These are phyloP conservation scores for Aspergillus latus DNA, from an alignment of 2,329 filamentous ascomycete genomes.

Conservation along the genomic window DNA sequence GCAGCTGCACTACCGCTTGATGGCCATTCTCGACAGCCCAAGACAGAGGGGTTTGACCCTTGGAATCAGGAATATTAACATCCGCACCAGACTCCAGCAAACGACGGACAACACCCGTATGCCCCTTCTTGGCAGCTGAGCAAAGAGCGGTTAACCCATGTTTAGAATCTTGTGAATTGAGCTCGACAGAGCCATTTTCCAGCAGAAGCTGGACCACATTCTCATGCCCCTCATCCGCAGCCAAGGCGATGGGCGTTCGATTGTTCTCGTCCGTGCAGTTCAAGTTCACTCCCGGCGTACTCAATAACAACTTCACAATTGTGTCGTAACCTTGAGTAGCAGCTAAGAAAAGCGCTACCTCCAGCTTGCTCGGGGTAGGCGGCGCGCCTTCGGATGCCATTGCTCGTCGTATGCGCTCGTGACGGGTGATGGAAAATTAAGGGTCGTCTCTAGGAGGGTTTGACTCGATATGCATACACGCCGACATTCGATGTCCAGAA, in stretches of 20 bases:
- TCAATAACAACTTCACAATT: conserved; percentile 24
- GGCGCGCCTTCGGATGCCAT: conserved; percentile 16
- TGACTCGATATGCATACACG: conserved; percentile 9
- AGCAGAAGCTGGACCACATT: conserved; percentile 24
- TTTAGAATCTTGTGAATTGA: conserved; percentile 15
- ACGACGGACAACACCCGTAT: conserved; percentile 18
- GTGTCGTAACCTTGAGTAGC: conserved; percentile 26
- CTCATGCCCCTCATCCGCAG: conserved; percentile 25
- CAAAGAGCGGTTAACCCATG: conserved; percentile 19
- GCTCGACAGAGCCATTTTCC: conserved; percentile 17
- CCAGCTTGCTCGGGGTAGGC: conserved; percentile 21
- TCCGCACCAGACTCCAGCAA: conserved; percentile 18
- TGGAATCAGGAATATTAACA: conserved; percentile 16
- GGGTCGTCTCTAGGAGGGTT: background rate
- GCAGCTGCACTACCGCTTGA: conserved; percentile 16
- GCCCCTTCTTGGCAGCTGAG: conserved; percentile 20
- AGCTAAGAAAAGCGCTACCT: conserved; percentile 26
- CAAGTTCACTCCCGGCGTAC: conserved; percentile 24
- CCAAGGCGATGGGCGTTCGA: conserved; percentile 25
- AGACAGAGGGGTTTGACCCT: conserved; percentile 18
- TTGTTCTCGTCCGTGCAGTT: conserved; percentile 21
- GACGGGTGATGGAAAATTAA: background rate
- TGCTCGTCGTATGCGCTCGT: background rate
- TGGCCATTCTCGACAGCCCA: conserved; percentile 23
- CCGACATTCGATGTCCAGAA: conserved; percentile 6